Percentiles rank a stretch among this genome's conserved stretches.
Conservation (phyloP, 257 asterid species). For the Eustoma russellianum region DNA sequence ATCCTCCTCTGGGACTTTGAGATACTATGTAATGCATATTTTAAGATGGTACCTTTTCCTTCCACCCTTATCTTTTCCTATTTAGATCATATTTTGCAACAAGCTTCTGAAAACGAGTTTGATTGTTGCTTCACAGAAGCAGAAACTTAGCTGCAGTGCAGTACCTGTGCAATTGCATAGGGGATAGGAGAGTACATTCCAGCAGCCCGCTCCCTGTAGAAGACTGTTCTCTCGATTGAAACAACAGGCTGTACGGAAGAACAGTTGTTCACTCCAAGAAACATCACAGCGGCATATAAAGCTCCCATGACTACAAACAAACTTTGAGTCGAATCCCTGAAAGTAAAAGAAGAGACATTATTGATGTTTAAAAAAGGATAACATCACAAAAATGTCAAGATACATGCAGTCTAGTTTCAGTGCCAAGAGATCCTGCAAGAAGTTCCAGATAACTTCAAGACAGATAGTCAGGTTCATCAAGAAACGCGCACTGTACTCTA, state of each 20-base stretch:
- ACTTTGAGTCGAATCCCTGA: constrained; percentile 69
- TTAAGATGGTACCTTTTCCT: background rate
- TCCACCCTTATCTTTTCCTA: background rate
- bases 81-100: background rate
- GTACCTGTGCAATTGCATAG: constrained; percentile 80
- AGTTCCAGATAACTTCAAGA: background rate
- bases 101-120: background rate
- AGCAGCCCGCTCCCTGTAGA: constrained; percentile 87
- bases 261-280: constrained; percentile 79
- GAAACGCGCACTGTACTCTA: too few species aligned
- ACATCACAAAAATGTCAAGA: background rate
- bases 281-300: constrained; percentile 54
- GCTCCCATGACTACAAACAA: constrained; percentile 75
- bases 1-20: too few species aligned
- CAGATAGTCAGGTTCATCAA: too few species aligned
- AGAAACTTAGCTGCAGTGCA: background rate
- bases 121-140: background rate
- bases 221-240: constrained; percentile 79
- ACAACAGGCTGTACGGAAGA: constrained; percentile 88
- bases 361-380: too few species aligned
- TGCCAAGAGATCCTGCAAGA: background rate
- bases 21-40: too few species aligned
- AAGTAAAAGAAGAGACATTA: constrained; percentile 8
- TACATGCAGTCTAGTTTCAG: background rate
- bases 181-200: constrained; percentile 83